Conservation (phyloP, 129 eudicot genomes). For the Flaveria ramosissima region DNA sequence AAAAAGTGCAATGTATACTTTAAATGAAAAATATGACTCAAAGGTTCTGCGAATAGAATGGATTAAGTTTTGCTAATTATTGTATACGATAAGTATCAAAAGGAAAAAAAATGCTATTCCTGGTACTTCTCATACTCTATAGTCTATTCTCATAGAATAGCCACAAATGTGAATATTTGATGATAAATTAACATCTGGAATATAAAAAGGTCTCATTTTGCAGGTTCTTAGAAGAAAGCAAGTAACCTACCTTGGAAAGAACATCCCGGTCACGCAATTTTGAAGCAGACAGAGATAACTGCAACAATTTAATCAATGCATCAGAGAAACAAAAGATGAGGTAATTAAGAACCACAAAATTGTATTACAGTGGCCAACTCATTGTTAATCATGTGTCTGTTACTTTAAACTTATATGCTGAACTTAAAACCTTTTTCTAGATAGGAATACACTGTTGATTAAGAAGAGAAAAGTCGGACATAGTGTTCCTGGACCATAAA, state of each 20-base stretch:
- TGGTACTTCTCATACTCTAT: constrained; percentile 10
- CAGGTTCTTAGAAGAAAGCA: constrained; percentile 8
- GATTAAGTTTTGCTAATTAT: no score
- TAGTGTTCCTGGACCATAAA: background rate
- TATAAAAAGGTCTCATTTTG: background rate
- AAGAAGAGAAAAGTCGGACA: constrained; percentile 10
- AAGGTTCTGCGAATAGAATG: background rate
- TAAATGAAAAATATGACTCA: background rate
- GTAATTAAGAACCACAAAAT: constrained; percentile 9
- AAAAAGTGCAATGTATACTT: constrained; percentile 5
- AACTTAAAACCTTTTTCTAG: background rate
- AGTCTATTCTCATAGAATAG: background rate
- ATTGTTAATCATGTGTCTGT: constrained; percentile 17
- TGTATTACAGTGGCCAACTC: constrained; percentile 14
- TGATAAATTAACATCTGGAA: background rate
- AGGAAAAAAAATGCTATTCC: no score
- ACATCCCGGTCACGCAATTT: constrained; percentile 86
- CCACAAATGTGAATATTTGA: background rate
- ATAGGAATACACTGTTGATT: background rate
- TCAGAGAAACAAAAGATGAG: constrained; percentile 26
- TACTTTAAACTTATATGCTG: constrained; percentile 9
- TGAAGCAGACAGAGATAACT: constrained; percentile 87
- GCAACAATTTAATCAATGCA: constrained; percentile 39
- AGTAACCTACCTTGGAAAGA: constrained; percentile 79
- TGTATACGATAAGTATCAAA: no score